phyloP scores from a whole-genome alignment of 805 yeast species.

The Saturnispora saitoi region DNA sequence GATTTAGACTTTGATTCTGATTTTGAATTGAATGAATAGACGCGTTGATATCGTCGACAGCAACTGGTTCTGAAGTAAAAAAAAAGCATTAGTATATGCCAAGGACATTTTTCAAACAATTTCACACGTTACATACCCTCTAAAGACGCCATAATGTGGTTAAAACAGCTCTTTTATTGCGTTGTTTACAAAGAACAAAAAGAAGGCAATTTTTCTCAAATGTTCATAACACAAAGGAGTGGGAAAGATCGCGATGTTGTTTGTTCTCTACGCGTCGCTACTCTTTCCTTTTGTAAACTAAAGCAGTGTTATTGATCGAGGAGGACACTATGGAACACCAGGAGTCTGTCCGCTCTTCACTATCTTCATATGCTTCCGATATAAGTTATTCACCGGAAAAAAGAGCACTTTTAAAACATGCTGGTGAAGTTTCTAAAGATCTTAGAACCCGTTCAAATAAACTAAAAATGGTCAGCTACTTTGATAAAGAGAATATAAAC shows the following conservation, averaged over 20 bases:
- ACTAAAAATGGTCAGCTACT: neutral
- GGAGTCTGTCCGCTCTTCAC: neutral
- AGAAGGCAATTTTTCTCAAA: neutral
- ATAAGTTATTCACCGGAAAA: neutral
- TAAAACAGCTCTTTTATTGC: neutral
- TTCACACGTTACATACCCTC: slow-evolving; percentile 3
- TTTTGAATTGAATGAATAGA: slow-evolving; percentile 8
- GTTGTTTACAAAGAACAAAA: slow-evolving; percentile 1
- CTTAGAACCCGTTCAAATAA: neutral
- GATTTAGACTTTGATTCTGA: slow-evolving; percentile 32
- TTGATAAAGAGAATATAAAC: neutral
- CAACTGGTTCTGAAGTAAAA: neutral
- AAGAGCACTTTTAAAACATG: neutral
- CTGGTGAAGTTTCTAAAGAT: neutral
- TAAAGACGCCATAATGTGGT: slow-evolving; percentile 2
- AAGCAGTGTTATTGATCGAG: neutral
- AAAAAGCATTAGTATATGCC: neutral
- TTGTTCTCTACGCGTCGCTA: neutral
- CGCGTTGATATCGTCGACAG: neutral
- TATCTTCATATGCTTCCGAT: neutral
- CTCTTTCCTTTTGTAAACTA: neutral
- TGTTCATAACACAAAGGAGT: neutral
- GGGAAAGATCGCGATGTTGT: neutral
- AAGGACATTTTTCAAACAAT: neutral
- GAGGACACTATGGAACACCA: neutral